Conservation (phyloP, 2,329 filamentous ascomycete genomes). For the Mariannaea elegans region DNA sequence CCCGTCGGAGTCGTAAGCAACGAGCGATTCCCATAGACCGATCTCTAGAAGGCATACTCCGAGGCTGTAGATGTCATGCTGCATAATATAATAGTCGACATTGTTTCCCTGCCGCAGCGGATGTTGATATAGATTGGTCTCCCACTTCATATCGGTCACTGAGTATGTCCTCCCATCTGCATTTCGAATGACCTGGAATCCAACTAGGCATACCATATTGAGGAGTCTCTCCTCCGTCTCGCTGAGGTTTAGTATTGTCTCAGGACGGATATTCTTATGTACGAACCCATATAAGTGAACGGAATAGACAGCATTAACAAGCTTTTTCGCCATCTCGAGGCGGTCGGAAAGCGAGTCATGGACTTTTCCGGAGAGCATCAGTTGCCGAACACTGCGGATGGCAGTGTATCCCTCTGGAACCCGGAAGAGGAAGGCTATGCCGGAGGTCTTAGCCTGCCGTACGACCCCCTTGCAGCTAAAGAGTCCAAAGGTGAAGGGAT, state of each 20-base stretch:
- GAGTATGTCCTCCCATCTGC: slow-evolving; percentile 22
- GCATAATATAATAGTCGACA: slow-evolving; percentile 55
- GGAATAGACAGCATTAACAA: slow-evolving; percentile 38
- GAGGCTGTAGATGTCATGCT: slow-evolving; percentile 66
- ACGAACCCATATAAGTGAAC: slow-evolving; percentile 57
- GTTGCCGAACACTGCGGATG: slow-evolving; percentile 7
- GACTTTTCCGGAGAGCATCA: not conserved
- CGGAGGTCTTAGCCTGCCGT: not conserved
- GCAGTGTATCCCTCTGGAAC: slow-evolving; percentile 7
- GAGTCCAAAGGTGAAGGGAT: slow-evolving; percentile 11
- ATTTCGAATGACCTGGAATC: slow-evolving; percentile 32
- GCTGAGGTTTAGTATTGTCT: slow-evolving; percentile 48
- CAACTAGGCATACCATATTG: slow-evolving; percentile 5
- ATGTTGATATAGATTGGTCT: slow-evolving; percentile 61
- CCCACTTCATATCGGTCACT: slow-evolving; percentile 45
- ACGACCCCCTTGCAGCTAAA: slow-evolving; percentile 16
- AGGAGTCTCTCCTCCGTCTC: not conserved
- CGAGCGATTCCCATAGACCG: slow-evolving; percentile 54
- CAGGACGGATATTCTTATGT: slow-evolving; percentile 57
- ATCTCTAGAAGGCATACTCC: slow-evolving; percentile 64
- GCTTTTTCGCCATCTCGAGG: slow-evolving; percentile 1
- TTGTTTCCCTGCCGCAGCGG: slow-evolving; percentile 55
- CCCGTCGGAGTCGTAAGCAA: slow-evolving; percentile 29
- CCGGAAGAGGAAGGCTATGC: slow-evolving; percentile 14
- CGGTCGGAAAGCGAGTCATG: slow-evolving; percentile 6